Evolutionary conservation across 805 yeast genomes (phyloP), one percentile per base, ranked within the genome.

Genomic region (Isabelozyma rhagii): DNA sequence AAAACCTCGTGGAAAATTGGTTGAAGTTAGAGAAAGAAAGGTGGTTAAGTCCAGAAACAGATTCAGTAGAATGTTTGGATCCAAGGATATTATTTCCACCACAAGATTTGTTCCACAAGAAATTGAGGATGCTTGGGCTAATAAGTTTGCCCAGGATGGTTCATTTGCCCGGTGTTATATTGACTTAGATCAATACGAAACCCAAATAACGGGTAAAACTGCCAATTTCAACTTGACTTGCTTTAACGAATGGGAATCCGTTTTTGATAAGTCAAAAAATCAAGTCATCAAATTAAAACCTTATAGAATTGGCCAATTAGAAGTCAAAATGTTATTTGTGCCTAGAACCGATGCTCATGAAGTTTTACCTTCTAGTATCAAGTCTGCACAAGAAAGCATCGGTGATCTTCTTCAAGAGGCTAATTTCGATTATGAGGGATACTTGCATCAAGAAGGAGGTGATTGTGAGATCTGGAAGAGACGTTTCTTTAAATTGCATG

Each of bases 381-480:
- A 76, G 47, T 68, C 80, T 45, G 75, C 75, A 1, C 61, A 54
- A 48, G 77, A 72, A 41, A 60, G 68, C 27, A 56, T 72, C 39
- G 63, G 63, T 21, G 70, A 71, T 34, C 56, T 74, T 47, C 54
- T 50, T 36, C 51, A 57, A 18, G 76, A 72, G 48, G 45, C 57
- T 7, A 44, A 55, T 8, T 43, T 58, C 15, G 41, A 44, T 1
- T 70, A 71, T 59, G 85, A 87, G 61, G 97, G 97, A 0, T 84
- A 73, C 59, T 70, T 93, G 69, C 82, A 83, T 58, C 98, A 92
- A 68, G 89, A 86, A 60, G 98, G 98, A 15, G 97, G 97, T 8
- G 98, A 92, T 69, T 80, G 94, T 56, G 80, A 77, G 13, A 71
- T 76, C 28, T 82, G 92, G 83, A 81, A 87, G 56, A 80, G 87